These are phyloP conservation scores for Trypanosoma lewisi DNA, from an alignment of 208 protist species.

Conservation along the genomic window DNA sequence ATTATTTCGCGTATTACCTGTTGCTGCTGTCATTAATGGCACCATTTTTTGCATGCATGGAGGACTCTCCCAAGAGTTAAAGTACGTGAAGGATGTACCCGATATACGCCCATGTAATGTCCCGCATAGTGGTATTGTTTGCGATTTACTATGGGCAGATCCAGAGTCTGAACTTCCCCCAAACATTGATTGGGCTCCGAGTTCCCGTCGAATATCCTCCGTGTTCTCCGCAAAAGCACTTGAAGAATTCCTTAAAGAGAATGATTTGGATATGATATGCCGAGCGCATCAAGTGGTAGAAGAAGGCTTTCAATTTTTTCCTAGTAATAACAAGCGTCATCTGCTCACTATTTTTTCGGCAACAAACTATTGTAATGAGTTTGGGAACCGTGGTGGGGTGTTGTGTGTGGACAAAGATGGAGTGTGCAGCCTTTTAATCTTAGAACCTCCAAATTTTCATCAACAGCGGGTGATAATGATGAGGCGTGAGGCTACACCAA, in stretches of 20 bases:
- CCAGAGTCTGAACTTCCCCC: slow-evolving; percentile 94
- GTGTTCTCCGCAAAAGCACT: slow-evolving; percentile 98
- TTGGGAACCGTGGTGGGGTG: slow-evolving; percentile 99
- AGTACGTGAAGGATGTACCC: slow-evolving; percentile 88
- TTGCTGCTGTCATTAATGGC: slow-evolving; percentile 97
- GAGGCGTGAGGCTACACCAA: slow-evolving; percentile 39
- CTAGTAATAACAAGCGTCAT: slow-evolving; percentile 90
- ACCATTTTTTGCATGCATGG: slow-evolving; percentile 99
- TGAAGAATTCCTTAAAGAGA: slow-evolving; percentile 94
- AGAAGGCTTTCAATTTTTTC: slow-evolving; percentile 99
- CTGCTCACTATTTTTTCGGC: slow-evolving; percentile 99
- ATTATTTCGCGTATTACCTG: slow-evolving; percentile 97
- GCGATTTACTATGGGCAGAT: slow-evolving; percentile 99
- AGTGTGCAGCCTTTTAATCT: slow-evolving; percentile 93
- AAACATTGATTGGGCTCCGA: slow-evolving; percentile 96
- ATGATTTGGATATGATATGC: slow-evolving; percentile 98
- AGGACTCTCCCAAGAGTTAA: slow-evolving; percentile 95
- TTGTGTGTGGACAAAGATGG: slow-evolving; percentile 96
- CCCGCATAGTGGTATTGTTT: slow-evolving; percentile 97
- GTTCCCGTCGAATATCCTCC: slow-evolving; percentile 97
- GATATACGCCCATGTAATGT: slow-evolving; percentile 97
- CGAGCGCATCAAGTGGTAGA: slow-evolving; percentile 99
- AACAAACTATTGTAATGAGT: slow-evolving; percentile 99
- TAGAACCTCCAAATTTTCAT: slow-evolving; percentile 79
- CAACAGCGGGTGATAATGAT: slow-evolving; percentile 75